Evolutionary conservation across 2,329 filamentous ascomycete genomes (phyloP), one percentile per base, ranked within the genome.

Genomic region (Aureobasidium lini): DNA sequence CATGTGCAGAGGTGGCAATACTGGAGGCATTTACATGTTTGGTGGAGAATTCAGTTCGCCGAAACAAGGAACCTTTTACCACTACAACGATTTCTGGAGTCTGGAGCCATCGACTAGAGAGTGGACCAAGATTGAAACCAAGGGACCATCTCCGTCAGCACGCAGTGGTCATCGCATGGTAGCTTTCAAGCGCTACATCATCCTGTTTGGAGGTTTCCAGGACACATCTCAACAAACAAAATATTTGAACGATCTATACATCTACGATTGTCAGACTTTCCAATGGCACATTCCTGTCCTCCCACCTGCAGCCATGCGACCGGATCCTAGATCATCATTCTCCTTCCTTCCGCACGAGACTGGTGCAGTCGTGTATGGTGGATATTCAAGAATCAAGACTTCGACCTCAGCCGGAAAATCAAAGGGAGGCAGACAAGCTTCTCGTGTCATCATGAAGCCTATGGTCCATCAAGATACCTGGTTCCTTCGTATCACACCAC

Each of bases 71-170:
- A 97, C 93, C 0, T 99, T 99, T 69, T 96, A 99, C 73, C 94
- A 99, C 74, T 99, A 99, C 77, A 96, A 95, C 69, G 94, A 97
- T 75, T 97, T 99, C 72, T 99, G 94, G 93, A 82, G 88, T 52
- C 81, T 97, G 44, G 92, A 97, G 69, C 88, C 93, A 0, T 82
- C 81, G 8, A 86, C 84, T 7, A 82, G 91, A 67, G 94, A 99
- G 76, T 99, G 94, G 94, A 89, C 85, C 60, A 88, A 92, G 62
- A 79, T 99, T 36, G 94, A 99, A 72, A 81, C 80, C 2, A 87
- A 86, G 76, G 89, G 89, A 61, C 89, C 89, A 72, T 81, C 82
- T 37, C 93, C 93, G 40, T 87, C 90, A 1, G 91, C 93, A 2
- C 81, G 94, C 64, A 95, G 89, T 71, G 94, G 94, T 3, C 70